Evolutionary conservation across 2,329 filamentous ascomycete species (phyloP).

Genomic region (Phialemoniopsis sp.): DNA sequence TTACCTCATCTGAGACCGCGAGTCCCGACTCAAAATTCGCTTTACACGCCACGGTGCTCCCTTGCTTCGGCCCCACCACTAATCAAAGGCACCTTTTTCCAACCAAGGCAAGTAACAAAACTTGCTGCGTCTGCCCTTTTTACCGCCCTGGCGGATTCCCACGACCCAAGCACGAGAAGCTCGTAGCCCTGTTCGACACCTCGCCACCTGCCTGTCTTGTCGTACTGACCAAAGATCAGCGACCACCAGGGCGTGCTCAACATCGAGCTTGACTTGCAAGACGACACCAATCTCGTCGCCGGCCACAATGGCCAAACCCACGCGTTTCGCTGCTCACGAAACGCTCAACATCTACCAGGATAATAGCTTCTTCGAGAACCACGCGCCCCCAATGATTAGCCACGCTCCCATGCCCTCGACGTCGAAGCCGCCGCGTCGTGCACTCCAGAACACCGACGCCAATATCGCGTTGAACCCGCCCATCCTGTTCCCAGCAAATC

Average conservation of each 20-base stretch:
- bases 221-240: too few species aligned
- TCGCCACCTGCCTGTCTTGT: too few species aligned
- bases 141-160: too few species aligned
- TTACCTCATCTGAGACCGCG: too few species aligned
- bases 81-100: neutral
- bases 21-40: neutral
- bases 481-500: slow-evolving; percentile 43
- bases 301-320: slow-evolving; percentile 51
- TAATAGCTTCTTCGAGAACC: slow-evolving; percentile 42
- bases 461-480: slow-evolving; percentile 67
- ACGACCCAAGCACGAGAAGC: too few species aligned
- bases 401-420: slow-evolving; percentile 53
- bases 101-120: too few species aligned
- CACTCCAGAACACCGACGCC: slow-evolving; percentile 45
- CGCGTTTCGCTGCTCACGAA: slow-evolving; percentile 42
- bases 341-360: slow-evolving; percentile 50
- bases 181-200: too few species aligned
- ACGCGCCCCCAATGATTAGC: slow-evolving; percentile 43
- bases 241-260: too few species aligned
- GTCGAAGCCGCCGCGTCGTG: slow-evolving; percentile 41
- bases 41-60: neutral
- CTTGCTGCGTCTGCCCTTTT: too few species aligned
- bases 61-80: slow-evolving; percentile 1
- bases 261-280: too few species aligned
- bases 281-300: neutral